These are phyloP conservation scores for Paralagenidium karlingii DNA, from an alignment of 352 stramenopile genomes.

Conservation along the genomic window DNA sequence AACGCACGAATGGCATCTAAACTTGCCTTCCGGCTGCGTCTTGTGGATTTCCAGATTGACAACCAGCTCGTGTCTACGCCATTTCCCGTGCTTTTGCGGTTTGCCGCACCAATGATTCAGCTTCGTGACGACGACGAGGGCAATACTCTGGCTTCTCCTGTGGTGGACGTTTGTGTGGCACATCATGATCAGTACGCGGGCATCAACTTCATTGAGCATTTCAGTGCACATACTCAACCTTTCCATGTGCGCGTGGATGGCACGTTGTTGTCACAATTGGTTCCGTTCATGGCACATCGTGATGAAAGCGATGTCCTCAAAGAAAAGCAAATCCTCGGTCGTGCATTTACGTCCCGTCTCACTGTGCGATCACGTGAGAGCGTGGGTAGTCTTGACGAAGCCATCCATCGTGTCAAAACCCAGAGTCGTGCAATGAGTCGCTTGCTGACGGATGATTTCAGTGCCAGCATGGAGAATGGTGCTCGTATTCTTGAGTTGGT, in stretches of 20 bases:
- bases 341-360: too few species aligned
- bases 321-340: too few species aligned
- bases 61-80: constrained; percentile 74
- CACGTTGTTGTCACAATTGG: constrained; percentile 60
- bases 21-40: constrained; percentile 44
- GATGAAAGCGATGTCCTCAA: too few species aligned
- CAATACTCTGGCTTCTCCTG: constrained; percentile 23
- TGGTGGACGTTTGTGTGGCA: constrained; percentile 59
- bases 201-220: constrained; percentile 81
- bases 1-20: not conserved
- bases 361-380: too few species aligned
- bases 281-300: constrained; percentile 25
- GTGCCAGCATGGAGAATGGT: constrained; percentile 49
- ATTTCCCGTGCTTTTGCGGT: constrained; percentile 75
- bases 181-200: constrained; percentile 79
- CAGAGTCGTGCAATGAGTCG: too few species aligned
- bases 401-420: too few species aligned
- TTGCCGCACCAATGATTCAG: constrained; percentile 39
- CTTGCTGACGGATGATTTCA: constrained; percentile 62
- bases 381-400: too few species aligned
- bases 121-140: constrained; percentile 34
- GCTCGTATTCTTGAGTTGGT: constrained; percentile 69
- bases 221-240: constrained; percentile 52
- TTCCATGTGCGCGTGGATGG: constrained; percentile 75
- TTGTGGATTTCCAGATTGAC: constrained; percentile 79